These are phyloP conservation scores for Xylariaceae sp. DNA, from an alignment of 2,329 filamentous ascomycete genomes.

Conservation along the genomic window DNA sequence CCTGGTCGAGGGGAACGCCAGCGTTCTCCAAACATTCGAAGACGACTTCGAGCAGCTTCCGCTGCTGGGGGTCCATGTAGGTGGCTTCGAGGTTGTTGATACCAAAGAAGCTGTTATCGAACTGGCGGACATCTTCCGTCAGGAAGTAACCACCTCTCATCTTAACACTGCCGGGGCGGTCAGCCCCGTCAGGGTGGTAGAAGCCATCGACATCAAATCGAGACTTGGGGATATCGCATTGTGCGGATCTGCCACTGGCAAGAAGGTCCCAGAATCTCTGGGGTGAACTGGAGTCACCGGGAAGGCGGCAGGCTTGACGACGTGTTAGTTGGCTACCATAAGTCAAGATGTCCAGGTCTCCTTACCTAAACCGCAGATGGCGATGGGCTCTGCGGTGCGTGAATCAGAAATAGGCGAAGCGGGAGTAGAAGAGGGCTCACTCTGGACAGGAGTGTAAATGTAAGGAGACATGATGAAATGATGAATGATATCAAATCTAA, in stretches of 20 bases:
- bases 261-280: slow-evolving; percentile 6
- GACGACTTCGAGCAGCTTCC: slow-evolving; percentile 33
- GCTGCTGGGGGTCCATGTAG: slow-evolving; percentile 32
- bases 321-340: neutral
- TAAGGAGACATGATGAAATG: neutral
- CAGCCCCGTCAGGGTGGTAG: slow-evolving; percentile 2
- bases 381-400: neutral
- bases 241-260: neutral
- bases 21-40: slow-evolving; percentile 30
- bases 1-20: slow-evolving; percentile 13
- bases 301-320: slow-evolving; percentile 5
- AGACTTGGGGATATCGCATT: slow-evolving; percentile 1
- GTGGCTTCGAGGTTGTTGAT: slow-evolving; percentile 16
- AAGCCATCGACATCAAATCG: slow-evolving; percentile 11
- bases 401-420: neutral
- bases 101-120: slow-evolving; percentile 18
- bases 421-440: neutral
- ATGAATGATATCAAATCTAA: neutral
- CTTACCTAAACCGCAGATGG: slow-evolving; percentile 2
- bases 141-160: slow-evolving; percentile 28
- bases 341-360: no score
- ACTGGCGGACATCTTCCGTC: slow-evolving; percentile 13
- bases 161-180: slow-evolving; percentile 10
- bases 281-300: slow-evolving; percentile 2
- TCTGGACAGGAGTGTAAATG: neutral